These are phyloP conservation scores for Tilletia walkeri DNA, from an alignment of 1,284 basidiomycete species.

Conservation along the genomic window DNA sequence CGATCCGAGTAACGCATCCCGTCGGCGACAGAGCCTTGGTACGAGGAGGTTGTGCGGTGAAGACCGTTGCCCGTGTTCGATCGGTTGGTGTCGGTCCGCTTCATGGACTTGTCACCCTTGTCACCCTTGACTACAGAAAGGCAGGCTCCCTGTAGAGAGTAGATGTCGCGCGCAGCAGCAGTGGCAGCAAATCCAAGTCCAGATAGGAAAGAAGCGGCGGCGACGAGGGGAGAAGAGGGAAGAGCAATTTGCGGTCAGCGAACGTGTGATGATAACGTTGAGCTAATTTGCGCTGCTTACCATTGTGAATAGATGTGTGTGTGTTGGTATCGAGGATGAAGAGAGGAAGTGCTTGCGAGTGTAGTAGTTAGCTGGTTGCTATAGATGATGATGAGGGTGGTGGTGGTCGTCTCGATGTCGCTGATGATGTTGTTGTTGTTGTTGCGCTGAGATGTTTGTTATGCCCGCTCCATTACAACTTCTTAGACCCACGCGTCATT, in stretches of 20 bases:
- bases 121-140: constrained; percentile 21
- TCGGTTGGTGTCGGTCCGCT: constrained; percentile 54
- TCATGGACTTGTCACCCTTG: constrained; percentile 44
- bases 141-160: constrained; percentile 26
- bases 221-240: too few species aligned
- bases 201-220: not conserved
- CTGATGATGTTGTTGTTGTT: not conserved
- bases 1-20: constrained; percentile 55
- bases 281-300: not conserved
- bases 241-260: too few species aligned
- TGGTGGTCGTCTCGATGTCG: constrained; percentile 2
- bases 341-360: not conserved
- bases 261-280: not conserved
- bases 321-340: constrained; percentile 9
- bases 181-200: constrained; percentile 1
- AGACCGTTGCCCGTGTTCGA: constrained; percentile 46
- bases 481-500: too few species aligned
- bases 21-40: constrained; percentile 54
- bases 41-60: constrained; percentile 55
- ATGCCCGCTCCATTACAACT: too few species aligned
- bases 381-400: constrained; percentile 9
- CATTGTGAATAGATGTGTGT: constrained; percentile 19
- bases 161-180: constrained; percentile 40
- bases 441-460: not conserved
- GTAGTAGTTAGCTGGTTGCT: not conserved